Base-by-base conservation (phyloP, 2,329 filamentous ascomycete genomes). In the Trichoderma afroharzianum region DNA sequence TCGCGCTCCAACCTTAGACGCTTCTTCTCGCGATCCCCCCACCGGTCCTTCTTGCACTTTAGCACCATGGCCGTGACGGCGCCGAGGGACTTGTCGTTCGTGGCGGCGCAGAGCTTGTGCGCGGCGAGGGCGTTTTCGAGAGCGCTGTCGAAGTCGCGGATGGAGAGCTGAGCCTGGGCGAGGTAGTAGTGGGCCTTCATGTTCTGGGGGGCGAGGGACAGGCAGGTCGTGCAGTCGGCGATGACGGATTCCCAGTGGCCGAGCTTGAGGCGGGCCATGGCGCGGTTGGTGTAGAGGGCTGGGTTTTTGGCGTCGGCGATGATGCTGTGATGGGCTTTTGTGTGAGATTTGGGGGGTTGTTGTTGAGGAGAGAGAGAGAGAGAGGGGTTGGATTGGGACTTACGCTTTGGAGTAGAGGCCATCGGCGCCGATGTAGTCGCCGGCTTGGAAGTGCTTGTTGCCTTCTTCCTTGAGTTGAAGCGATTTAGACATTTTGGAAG, bases 101-200 rank as follows among this genome's bases (percentile, higher is more conserved):
- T 85, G 26, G 83, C 82, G 21, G 90, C 84, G 80, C 92, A 94
- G 6, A 92, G 82, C 4, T 88, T 83, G 81, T 97, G 97, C 9
- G 95, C 95, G 47, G 83, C 86, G 28, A 91, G 83, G 1, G 93
- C 93, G 71, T 89, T 89, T 1, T 85, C 81, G 15, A 97, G 86
- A 0, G 95, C 94, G 77, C 91, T 91, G 72, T 93, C 89, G 43
- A 89, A 91, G 71, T 82, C 79, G 58, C 74, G 75, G 2, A 97
- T 86, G 1, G 87, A 87, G n/a, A 97, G 85, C 75, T 97, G 90
- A 0, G 95, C 94, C 81, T 97, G 92, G 3, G 93, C 91, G 30
- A 97, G 88, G 79, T 94, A 93, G 81, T 92, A 97, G 78, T 90
- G 88, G 8, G 93, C 94, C 82, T 98, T 98, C 84, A 97, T 91